A percentile compares a stretch with the other conserved stretches of the same genome.
phyloP scores from a whole-genome alignment of 2,329 filamentous ascomycete species.

The Beauveria rudraprayagi region DNA sequence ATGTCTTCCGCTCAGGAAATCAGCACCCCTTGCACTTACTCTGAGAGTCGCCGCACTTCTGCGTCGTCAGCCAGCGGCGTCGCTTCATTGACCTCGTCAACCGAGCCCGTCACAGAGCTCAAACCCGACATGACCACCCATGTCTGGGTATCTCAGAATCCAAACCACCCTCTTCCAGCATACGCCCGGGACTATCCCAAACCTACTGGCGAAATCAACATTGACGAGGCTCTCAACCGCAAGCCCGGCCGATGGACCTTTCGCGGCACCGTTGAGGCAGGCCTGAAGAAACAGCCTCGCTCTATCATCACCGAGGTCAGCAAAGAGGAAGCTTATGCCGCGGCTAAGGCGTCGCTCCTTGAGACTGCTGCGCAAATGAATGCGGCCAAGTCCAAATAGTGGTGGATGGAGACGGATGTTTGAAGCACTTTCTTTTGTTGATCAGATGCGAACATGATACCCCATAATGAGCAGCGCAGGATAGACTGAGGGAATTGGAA shows the following conservation, averaged over 20 bases:
- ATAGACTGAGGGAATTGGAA: neutral
- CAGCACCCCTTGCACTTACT: neutral
- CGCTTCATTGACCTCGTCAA: neutral
- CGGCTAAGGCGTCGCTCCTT: slow-evolving; percentile 39
- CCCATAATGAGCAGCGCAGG: neutral
- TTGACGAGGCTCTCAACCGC: slow-evolving; percentile 35
- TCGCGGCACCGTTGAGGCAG: slow-evolving; percentile 26
- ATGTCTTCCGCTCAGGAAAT: neutral
- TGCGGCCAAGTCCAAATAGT: slow-evolving; percentile 17
- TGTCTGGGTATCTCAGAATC: slow-evolving; percentile 8
- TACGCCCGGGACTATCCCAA: slow-evolving; percentile 32
- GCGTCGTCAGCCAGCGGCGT: neutral
- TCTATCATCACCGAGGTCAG: slow-evolving; percentile 16
- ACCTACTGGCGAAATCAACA: slow-evolving; percentile 30
- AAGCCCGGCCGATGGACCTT: slow-evolving; percentile 36
- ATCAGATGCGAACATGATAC: neutral
- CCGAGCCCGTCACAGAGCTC: neutral
- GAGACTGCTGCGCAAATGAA: slow-evolving; percentile 14
- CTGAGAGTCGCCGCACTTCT: neutral
- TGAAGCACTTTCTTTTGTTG: neutral
- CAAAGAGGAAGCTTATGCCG: slow-evolving; percentile 29
- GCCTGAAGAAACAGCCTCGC: slow-evolving; percentile 16
- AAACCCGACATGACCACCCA: slow-evolving; percentile 6
- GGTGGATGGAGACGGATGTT: slow-evolving; percentile 9
- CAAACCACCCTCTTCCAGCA: slow-evolving; percentile 25